Base-by-base conservation (phyloP, 768 basidiomycete genomes). In the Chlorophyllum brunneum region DNA sequence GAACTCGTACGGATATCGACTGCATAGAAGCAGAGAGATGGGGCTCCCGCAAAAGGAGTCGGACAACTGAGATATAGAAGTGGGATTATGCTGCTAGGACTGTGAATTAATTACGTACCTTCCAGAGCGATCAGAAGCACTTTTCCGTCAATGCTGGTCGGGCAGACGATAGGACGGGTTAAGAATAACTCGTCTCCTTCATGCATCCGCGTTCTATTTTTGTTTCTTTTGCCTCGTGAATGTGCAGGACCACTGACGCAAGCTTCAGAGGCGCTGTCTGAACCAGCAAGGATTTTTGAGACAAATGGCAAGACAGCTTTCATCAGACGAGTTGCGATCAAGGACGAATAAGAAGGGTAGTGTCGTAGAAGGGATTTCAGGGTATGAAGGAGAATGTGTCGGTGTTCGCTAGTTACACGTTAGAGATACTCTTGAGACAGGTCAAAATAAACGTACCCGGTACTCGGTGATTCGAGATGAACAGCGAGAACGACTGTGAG, bases 171-270 rank as follows among this genome's bases (percentile, higher is more conserved):
- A 39, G 74, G 64, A 39, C 71, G 70, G 2, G 74, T 63, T 6
- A 68, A 59, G 65, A 93, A 82, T 4, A 86, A 68, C 59, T 86
- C 88, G 48, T 88, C 88, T 8, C 81, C 87, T 65, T 92, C 87
- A 57, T 83, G 91, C 10, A 76, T 83, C 18, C 82, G 78, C 16
- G 77, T 74, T 40, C 85, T 74, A 63, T 88, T 92, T 64, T 82
- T 91, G 49, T 80, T 78, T 59, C 81, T 83, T 62, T 73, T 81
- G 11, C 61, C 70, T 54, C 67, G 72, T 10, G 59, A 68, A 40
- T 58, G 50, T 13, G 58, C 33, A 2, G 57, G 59, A 36, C 60
- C 54, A 10, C 22, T 33, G 10, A 11, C 20, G 8, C 54, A 59
- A 33, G 65, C 58, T 1, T 60, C 61, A 22, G 49, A 39, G 18